These are phyloP conservation scores for Globisporangium heterothallicum DNA, from an alignment of 352 stramenopile genomes.

Conservation along the genomic window DNA sequence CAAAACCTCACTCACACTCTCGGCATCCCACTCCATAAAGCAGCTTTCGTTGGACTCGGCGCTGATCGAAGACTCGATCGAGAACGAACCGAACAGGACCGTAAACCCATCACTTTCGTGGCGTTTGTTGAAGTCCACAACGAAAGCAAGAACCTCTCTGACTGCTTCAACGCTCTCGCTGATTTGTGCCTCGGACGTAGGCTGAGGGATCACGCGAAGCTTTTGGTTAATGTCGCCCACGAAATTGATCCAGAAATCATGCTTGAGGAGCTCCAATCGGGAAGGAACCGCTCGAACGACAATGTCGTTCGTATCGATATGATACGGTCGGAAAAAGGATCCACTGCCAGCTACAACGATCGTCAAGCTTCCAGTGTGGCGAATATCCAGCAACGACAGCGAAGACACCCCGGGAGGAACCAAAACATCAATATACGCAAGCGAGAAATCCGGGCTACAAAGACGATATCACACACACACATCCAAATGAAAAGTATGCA, in stretches of 20 bases:
- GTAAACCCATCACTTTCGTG: constrained; percentile 49
- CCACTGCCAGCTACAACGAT: constrained; percentile 68
- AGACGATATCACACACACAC: constrained; percentile 4
- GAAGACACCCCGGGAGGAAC: constrained; percentile 27
- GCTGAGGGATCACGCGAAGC: constrained; percentile 58
- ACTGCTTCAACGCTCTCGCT: constrained; percentile 24
- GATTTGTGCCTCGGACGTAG: constrained; percentile 33
- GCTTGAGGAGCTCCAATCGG: constrained; percentile 57
- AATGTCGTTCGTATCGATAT: constrained; percentile 83
- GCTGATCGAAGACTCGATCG: constrained; percentile 16
- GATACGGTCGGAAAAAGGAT: constrained; percentile 75
- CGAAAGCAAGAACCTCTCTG: constrained; percentile 36
- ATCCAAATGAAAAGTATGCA: too few relatives aligned
- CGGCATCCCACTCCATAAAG: constrained; percentile 25
- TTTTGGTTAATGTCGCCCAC: constrained; percentile 64
- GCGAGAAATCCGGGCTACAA: constrained; percentile 62
- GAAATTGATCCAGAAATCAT: constrained; percentile 85
- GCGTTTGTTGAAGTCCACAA: constrained; percentile 51
- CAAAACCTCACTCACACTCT: constrained; percentile 26
- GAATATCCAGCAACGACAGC: constrained; percentile 12
- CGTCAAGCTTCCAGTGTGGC: constrained; percentile 17
- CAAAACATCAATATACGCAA: constrained; percentile 78
- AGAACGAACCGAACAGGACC: constrained; percentile 59
- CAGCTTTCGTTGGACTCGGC: constrained; percentile 38
- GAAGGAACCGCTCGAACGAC: constrained; percentile 68